phyloP scores from a whole-genome alignment of 305 asterid genomes.

The Fraxinus angustifolia region DNA sequence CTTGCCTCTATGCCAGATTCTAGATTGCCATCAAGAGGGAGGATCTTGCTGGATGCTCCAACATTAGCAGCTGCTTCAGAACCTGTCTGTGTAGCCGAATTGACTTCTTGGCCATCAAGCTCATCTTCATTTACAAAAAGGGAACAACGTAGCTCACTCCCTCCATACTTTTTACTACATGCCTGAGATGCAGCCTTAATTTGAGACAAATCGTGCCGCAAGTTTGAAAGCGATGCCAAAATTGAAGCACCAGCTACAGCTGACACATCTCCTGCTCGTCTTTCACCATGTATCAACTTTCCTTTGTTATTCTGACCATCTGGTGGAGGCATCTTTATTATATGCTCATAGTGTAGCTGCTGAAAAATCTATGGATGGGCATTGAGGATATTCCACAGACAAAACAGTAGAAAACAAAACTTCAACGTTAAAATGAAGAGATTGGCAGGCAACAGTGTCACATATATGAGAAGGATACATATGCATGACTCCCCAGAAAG shows the following conservation, averaged over 20 bases:
- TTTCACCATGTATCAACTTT: constrained; percentile 52
- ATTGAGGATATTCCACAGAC: constrained; percentile 40
- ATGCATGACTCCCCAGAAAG: constrained; percentile 61
- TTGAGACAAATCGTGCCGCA: constrained; percentile 54
- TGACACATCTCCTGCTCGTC: constrained; percentile 77
- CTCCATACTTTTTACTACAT: constrained; percentile 46
- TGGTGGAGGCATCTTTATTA: constrained; percentile 58
- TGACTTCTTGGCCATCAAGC: constrained; percentile 70
- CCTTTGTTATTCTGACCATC: constrained; percentile 57
- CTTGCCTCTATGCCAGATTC: constrained; percentile 60
- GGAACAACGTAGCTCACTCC: constrained; percentile 51
- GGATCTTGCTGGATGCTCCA: constrained; percentile 46
- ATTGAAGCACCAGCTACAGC: constrained; percentile 89
- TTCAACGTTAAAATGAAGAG: not conserved
- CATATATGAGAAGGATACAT: constrained; percentile 60
- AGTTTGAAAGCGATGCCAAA: constrained; percentile 77
- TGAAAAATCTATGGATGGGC: constrained; percentile 58
- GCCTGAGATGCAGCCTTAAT: constrained; percentile 59
- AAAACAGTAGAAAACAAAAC: constrained; percentile 1
- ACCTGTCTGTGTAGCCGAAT: constrained; percentile 53
- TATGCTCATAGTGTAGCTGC: constrained; percentile 54
- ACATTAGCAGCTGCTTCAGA: constrained; percentile 48
- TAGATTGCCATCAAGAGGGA: constrained; percentile 48
- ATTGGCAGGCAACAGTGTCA: constrained; percentile 2
- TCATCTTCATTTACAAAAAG: constrained; percentile 60